These are phyloP conservation scores for Colletotrichum costaricense DNA, from an alignment of 2,329 filamentous ascomycete species.

Conservation along the genomic window DNA sequence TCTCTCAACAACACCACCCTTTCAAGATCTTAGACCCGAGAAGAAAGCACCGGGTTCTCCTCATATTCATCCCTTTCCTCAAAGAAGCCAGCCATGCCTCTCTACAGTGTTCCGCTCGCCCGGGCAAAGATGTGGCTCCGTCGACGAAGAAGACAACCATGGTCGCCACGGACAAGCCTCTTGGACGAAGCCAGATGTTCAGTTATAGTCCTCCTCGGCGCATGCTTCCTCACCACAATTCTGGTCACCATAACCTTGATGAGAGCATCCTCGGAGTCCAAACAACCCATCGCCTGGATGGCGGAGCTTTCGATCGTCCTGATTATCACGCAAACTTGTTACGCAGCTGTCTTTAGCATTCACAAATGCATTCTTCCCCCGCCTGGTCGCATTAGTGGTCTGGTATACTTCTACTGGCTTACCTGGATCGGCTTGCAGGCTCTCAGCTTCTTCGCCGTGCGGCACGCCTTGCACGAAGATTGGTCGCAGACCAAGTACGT, in stretches of 20 bases:
- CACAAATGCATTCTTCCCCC: not conserved
- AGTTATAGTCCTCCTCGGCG: not conserved
- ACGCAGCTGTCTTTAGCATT: not conserved
- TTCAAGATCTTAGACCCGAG: not conserved
- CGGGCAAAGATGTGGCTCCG: not conserved
- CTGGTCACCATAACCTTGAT: not conserved
- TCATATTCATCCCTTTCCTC: not conserved
- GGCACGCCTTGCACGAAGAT: not conserved
- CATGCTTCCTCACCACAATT: not conserved
- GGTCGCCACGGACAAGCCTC: not conserved
- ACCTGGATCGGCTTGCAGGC: not conserved
- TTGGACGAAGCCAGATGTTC: not conserved
- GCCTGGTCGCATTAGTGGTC: not conserved
- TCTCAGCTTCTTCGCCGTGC: not conserved
- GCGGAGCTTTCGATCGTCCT: not conserved
- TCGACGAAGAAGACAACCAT: not conserved
- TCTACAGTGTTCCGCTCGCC: not conserved
- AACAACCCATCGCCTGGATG: not conserved
- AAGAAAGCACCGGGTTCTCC: not conserved
- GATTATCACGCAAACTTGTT: not conserved
- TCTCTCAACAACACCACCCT: not conserved
- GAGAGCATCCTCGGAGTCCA: not conserved
- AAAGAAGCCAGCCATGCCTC: not conserved
- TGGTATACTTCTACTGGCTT: not conserved
- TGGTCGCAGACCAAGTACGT: constrained; percentile 2